These are phyloP conservation scores for Senna tora DNA, from an alignment of 306 rosid genomes.

Conservation along the genomic window DNA sequence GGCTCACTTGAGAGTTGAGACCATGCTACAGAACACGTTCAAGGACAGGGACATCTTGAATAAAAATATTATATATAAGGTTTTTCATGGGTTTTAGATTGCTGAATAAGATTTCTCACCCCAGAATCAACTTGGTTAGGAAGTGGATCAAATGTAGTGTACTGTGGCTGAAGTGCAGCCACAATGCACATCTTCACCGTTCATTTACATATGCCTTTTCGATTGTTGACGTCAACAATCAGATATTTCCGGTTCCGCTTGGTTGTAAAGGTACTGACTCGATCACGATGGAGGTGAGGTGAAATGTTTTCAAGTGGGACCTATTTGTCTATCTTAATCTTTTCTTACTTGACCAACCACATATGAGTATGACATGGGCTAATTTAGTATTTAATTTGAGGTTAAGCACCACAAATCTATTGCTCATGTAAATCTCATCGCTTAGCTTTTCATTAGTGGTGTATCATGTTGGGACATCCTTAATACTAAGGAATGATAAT, in stretches of 20 bases:
- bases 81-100: neutral
- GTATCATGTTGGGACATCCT: too few relatives aligned
- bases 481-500: too few relatives aligned
- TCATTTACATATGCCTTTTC: too few relatives aligned
- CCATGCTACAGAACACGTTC: conserved; percentile 24
- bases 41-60: neutral
- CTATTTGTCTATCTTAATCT: conserved; percentile 19
- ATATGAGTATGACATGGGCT: neutral
- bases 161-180: too few relatives aligned
- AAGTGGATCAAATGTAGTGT: too few relatives aligned
- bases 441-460: too few relatives aligned
- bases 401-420: neutral
- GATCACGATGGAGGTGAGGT: neutral
- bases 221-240: too few relatives aligned
- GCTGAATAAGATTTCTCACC: neutral
- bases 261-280: conserved; percentile 31
- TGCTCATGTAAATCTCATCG: too few relatives aligned
- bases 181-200: too few relatives aligned
- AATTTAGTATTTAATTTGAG: conserved; percentile 21
- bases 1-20: conserved; percentile 43
- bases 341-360: conserved; percentile 24
- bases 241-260: too few relatives aligned
- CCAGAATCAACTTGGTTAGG: too few relatives aligned
- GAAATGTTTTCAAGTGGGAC: conserved; percentile 30
- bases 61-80: neutral